Evolutionary conservation across 345 rosid species (phyloP), one percentile per base, ranked within the genome.

Genomic region (Linum lewisii): DNA sequence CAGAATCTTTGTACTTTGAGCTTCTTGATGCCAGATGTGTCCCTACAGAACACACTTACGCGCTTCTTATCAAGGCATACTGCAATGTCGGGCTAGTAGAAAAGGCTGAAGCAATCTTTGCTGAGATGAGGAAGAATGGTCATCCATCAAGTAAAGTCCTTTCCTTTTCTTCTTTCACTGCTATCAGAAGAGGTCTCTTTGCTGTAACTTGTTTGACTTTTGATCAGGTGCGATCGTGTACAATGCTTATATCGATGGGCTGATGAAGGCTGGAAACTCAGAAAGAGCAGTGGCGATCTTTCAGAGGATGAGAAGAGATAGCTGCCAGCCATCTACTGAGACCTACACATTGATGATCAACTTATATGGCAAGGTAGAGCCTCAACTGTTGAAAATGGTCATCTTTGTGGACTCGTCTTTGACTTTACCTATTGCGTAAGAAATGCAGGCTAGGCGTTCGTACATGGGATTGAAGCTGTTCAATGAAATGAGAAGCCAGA

Each of bases 291-390:
- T 82, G 3, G 78, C 78, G 70, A 72, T 91, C 64, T 91, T 77
- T 70, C 75, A 73, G 60, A 76, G 90, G 74, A 84, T 91, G 98
- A 84, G 84, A 68, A 73, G 76, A 67, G 91, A 86, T 51, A 53
- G 68, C 55, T 84, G 91, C 75, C 77, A 78, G 56, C 84, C 84
- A 55, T 72, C 82, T 24, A 76, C 90, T 8, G 91, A 85, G 58
- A 88, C 98, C n/a, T 91, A 85, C 64, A 91, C 91, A 54, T 51
- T 86, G 78, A 75, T 91, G 84, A 87, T 91, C 68, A 91, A 87
- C 74, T 75, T 87, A 75, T 79, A 87, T 22, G 98, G 98, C 61
- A 91, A 85, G 96, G 98, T 88, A 34, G 5, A 65, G 54, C 29
- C 8, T 52, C 5, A 10, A 15, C 56, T 20, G 23, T 18, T 20